A percentile compares a stretch with the other conserved stretches of the same genome.
phyloP scores from a whole-genome alignment of 345 rosid species.

The Citrus cavaleriei region DNA sequence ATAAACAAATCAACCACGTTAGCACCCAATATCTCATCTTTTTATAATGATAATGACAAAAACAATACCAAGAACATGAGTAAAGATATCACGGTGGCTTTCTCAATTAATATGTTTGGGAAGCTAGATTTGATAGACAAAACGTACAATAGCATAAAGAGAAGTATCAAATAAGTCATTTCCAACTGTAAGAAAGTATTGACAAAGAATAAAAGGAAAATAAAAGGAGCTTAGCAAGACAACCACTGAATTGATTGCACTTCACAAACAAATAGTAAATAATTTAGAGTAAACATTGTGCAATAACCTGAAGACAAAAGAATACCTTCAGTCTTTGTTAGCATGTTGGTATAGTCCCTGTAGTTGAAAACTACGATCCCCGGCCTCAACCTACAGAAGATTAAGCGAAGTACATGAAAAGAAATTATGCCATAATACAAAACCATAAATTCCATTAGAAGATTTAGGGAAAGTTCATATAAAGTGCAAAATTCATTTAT shows the following conservation, averaged over 20 bases:
- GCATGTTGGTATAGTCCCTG: conserved; percentile 57
- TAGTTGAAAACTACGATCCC: conserved; percentile 86
- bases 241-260: not conserved
- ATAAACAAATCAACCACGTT: not conserved
- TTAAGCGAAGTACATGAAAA: conserved; percentile 11
- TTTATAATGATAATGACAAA: not conserved
- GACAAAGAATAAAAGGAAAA: not conserved
- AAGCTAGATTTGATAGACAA: not conserved
- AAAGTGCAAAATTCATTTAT: not conserved
- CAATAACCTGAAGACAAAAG: not conserved
- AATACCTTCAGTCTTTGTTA: conserved; percentile 84
- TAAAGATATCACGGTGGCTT: not conserved
- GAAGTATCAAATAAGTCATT: not conserved
- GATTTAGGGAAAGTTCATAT: not conserved
- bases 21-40: not conserved
- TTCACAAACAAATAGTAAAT: not conserved
- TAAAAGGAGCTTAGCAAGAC: not conserved
- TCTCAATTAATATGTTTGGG: not conserved
- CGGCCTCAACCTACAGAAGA: conserved; percentile 55
- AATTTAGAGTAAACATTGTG: not conserved
- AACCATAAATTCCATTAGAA: not conserved
- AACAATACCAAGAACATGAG: not conserved
- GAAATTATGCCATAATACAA: not conserved
- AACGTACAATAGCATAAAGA: not conserved
- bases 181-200: not conserved